phyloP scores from a whole-genome alignment of 345 rosid species.

The Acer saccharum region DNA sequence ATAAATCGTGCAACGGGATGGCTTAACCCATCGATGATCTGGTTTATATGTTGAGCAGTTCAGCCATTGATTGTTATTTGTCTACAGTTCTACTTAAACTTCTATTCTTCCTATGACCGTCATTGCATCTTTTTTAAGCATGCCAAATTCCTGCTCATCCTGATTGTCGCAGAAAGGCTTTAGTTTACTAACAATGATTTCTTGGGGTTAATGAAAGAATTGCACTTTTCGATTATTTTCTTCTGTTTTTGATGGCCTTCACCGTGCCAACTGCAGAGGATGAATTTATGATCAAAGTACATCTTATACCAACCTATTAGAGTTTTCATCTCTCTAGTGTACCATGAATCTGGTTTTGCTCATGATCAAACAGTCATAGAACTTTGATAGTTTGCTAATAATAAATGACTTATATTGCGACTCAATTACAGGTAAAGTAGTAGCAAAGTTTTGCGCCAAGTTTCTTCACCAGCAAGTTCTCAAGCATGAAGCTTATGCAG shows the following conservation, averaged over 20 bases:
- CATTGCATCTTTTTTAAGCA: neutral
- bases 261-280: too few relatives aligned
- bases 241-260: too few relatives aligned
- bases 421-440: slow-evolving; percentile 75
- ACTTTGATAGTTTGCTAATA: neutral
- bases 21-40: neutral
- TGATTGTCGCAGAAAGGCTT: neutral
- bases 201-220: too few relatives aligned
- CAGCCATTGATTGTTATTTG: neutral
- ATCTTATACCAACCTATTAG: neutral
- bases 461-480: slow-evolving; percentile 85
- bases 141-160: neutral
- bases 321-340: neutral
- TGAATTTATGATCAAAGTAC: too few relatives aligned
- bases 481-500: slow-evolving; percentile 62
- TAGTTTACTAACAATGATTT: neutral
- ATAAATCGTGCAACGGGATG: neutral
- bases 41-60: neutral
- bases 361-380: neutral
- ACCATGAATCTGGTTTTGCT: neutral
- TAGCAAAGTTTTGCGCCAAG: slow-evolving; percentile 93
- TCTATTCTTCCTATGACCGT: neutral
- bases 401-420: neutral
- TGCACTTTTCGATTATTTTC: too few relatives aligned
- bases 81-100: neutral